Base-by-base conservation (phyloP, 2,329 filamentous ascomycete genomes). In the Fusarium coffeatum region DNA sequence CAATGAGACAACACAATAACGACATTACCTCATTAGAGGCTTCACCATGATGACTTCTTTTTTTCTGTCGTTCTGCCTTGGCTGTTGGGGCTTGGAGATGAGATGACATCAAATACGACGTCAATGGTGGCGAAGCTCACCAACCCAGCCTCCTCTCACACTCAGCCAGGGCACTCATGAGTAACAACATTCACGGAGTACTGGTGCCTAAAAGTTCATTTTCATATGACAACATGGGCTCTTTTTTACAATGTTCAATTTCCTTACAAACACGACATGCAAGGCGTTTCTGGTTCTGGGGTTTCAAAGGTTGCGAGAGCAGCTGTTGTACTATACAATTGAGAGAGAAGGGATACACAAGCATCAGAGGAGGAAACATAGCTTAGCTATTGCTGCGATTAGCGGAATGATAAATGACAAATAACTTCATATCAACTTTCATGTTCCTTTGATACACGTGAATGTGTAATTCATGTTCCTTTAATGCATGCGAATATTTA, bases 51-150 rank as follows among this genome's bases (percentile, higher is more conserved):
- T 40, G 59, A 55, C 45, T 45, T 54, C 45, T 34, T 16, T 6
- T 56, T 50, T 55, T 37, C 59, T 28, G 41, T 51, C 49, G 25
- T 46, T 34, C 57, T 54, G 40, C 34, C 43, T 57, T 65, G 50
- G 46, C 13, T 50, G 22, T 20, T 18, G 55, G 12, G 45, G 23
- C 28, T 53, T 66, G 32, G 23, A n/a, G 20, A 8, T 37, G 32
- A 18, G 13, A 41, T 71, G 68, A 59, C 68, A 71, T 71, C 68
- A 61, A 65, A 32, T 28, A 16, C 64, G 54, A 70, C 68, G 67
- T 65, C 64, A 71, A 62, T 57, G 42, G 68, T 71, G 68, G 68
- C 68, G 45, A 62, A 60, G 37, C 16, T 23, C 8, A 20, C 9
- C 41, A 41, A 28, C 68, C 32, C 68, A 71, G 64, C 64, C 68